Conservation (phyloP, 805 yeast species). For the Citeromyces matritensis region DNA sequence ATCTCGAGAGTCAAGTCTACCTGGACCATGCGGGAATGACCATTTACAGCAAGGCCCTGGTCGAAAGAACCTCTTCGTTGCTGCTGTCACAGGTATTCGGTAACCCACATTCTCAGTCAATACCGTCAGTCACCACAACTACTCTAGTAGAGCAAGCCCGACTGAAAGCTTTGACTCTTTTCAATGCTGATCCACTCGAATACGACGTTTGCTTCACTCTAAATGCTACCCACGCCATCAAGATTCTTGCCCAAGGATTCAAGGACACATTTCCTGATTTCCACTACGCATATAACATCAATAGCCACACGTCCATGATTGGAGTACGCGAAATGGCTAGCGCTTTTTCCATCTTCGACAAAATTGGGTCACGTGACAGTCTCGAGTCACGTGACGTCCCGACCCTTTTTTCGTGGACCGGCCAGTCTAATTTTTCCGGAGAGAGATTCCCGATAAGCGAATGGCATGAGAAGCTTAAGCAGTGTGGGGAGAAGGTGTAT, state of each 20-base stretch:
- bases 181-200: constrained; percentile 17
- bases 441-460: constrained; percentile 14
- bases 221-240: constrained; percentile 23
- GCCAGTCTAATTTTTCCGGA: constrained; percentile 29
- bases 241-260: constrained; percentile 15
- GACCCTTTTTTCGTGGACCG: constrained; percentile 20
- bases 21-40: constrained; percentile 30
- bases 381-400: constrained; percentile 2
- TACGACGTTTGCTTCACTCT: constrained; percentile 23
- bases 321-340: constrained; percentile 17
- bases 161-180: constrained; percentile 12
- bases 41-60: constrained; percentile 13
- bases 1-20: constrained; percentile 19
- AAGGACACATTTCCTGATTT: constrained; percentile 8
- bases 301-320: constrained; percentile 25
- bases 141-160: constrained; percentile 13
- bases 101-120: constrained; percentile 26
- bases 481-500: constrained; percentile 2
- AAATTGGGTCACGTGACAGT: constrained; percentile 2
- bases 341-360: constrained; percentile 5
- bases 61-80: constrained; percentile 9
- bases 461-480: constrained; percentile 11
- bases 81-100: constrained; percentile 13
- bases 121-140: constrained; percentile 14
- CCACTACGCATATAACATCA: constrained; percentile 12